phyloP scores from a whole-genome alignment of 1,284 basidiomycete genomes.

The Vanrija sp. region DNA sequence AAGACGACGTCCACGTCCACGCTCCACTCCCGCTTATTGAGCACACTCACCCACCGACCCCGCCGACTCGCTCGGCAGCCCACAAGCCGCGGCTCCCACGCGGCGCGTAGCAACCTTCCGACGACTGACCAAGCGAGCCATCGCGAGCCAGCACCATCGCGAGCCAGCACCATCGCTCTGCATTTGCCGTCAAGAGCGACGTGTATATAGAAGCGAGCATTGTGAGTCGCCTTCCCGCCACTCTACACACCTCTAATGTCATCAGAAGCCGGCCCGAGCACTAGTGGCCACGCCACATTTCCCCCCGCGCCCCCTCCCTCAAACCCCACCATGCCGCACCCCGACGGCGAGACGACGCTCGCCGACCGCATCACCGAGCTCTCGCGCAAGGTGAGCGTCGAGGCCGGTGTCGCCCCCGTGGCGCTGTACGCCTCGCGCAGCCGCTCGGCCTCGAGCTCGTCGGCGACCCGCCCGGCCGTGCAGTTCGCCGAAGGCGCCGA shows the following conservation, averaged over 20 bases:
- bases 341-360: neutral
- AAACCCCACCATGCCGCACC: neutral
- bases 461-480: neutral
- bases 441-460: conserved; percentile 7
- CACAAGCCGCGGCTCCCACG: too few species aligned
- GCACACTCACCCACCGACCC: too few species aligned
- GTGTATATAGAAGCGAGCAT: neutral
- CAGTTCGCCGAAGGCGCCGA: conserved; percentile 4
- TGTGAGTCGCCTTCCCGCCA: neutral
- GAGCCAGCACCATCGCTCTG: too few species aligned
- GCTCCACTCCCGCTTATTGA: neutral
- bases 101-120: too few species aligned
- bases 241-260: too few species aligned
- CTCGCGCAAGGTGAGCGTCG: conserved; percentile 9
- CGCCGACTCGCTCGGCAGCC: too few species aligned
- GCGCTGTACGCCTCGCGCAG: conserved; percentile 9
- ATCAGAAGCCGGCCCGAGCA: neutral
- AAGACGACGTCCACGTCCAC: neutral
- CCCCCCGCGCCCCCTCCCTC: neutral
- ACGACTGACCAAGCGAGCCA: too few species aligned
- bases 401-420: conserved; percentile 8
- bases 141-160: too few species aligned
- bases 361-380: conserved; percentile 13
- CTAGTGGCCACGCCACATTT: neutral
- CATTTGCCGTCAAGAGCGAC: too few species aligned